Evolutionary conservation across 106 monocot genomes (phyloP), one percentile per base, ranked within the genome.

Genomic region (Chionographis japonica): DNA sequence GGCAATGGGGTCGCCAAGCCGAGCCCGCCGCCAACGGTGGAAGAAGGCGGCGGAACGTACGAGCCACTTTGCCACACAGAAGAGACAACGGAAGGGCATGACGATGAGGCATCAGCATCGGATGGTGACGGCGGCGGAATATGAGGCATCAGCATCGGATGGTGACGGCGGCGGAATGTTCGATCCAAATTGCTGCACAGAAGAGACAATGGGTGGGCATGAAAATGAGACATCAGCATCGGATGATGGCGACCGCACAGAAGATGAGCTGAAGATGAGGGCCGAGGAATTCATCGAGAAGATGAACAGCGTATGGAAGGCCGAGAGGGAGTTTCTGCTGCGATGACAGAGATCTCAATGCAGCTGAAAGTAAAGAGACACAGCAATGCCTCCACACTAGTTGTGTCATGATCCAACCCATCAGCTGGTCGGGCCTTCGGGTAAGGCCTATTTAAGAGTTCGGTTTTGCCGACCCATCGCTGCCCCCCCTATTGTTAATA

Each of bases 291-390:
- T 70, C 70, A 77, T 77, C 8, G 58, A 77, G 37, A 77, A 69
- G 77, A 77, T 77, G 77, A 77, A 77, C 38, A 64, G 70, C 58
- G 50, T 52, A 11, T 77, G 77, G 77, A 69, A 57, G 63, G 70
- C 63, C n/a, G 77, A 77, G 53, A 52, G 36, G 43, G 43, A 46
- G 43, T 4, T 46, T n/a, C n/a, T n/a, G 43, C 43, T 46, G 43
- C 43, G 43, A n/a, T n/a, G n/a, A n/a, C n/a, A n/a, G n/a, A n/a
- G n/a, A n/a, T n/a, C n/a, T n/a, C n/a, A n/a, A n/a, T n/a, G n/a
- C n/a, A n/a, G n/a, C n/a, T n/a, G n/a, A n/a, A n/a, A n/a, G n/a
- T n/a, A n/a, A n/a, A n/a, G n/a, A n/a, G n/a, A n/a, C n/a, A n/a
- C n/a, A n/a, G n/a, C n/a, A n/a, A n/a, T n/a, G n/a, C n/a, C n/a